phyloP scores from a whole-genome alignment of 148 eudicot species.

The Selenicereus undatus region DNA sequence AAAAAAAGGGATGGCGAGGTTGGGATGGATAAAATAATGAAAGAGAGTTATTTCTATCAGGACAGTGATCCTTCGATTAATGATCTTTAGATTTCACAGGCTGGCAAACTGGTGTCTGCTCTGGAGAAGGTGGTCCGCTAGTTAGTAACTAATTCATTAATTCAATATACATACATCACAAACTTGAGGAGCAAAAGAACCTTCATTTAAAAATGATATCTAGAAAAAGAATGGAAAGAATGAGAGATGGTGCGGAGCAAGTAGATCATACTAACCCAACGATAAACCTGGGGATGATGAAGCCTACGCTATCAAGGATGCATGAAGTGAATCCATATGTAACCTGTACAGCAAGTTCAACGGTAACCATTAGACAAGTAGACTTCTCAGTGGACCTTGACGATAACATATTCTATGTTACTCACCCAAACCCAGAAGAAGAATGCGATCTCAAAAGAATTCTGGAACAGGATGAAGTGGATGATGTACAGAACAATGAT shows the following conservation, averaged over 20 bases:
- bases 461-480: slow-evolving; percentile 94
- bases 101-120: background rate
- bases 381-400: background rate
- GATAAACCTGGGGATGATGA: slow-evolving; percentile 67
- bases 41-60: background rate
- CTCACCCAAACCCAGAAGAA: slow-evolving; percentile 91
- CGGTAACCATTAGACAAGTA: background rate
- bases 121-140: background rate
- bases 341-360: slow-evolving; percentile 36
- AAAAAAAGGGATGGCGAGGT: background rate
- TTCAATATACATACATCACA: background rate
- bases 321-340: slow-evolving; percentile 85
- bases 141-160: background rate
- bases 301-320: slow-evolving; percentile 63
- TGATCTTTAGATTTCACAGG: background rate
- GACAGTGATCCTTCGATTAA: background rate
- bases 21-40: background rate
- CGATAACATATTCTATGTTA: background rate
- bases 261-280: slow-evolving; percentile 50
- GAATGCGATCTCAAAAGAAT: slow-evolving; percentile 87
- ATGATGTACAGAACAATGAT: slow-evolving; percentile 64
- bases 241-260: background rate
- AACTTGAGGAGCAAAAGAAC: background rate
- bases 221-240: background rate
- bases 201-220: background rate